Base-by-base conservation (phyloP, 1,284 basidiomycete species). In the Clitocybe nebularis region DNA sequence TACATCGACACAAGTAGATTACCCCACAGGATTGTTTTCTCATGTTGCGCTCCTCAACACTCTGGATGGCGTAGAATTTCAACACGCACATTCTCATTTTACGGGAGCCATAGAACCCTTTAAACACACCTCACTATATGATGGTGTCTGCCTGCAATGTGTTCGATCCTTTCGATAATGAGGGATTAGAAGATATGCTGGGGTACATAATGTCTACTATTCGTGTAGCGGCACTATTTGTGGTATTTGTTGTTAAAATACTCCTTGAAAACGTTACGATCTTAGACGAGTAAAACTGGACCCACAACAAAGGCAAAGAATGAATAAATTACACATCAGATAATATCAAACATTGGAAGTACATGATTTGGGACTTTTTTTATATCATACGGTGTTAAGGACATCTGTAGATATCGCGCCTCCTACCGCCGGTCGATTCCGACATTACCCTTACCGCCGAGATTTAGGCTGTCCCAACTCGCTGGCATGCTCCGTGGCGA, bases 31-130 rank as follows among this genome's bases (percentile, higher is more conserved):
- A n/a, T n/a, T n/a, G 10, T 21, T 13, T 14, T 21, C 5, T 16
- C 5, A 21, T 14, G 13, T 21, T 8, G 23, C 46, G 86, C 86
- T 89, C 85, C 75, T 73, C 73, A 72, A 89, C 87, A 90, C 87
- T 90, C 87, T 89, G 87, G 84, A 77, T 80, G 77, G 75, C 82
- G 85, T 81, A 58, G 45, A 39, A 48, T 54, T 57, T 50, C 58
- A 58, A 87, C 80, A 79, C 82, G 83, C 69, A 68, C 75, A 81
- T 81, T 77, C 85, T 89, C 84, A 90, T 90, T 90, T 89, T 87
- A 87, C 62, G 79, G 71, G 84, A 90, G 85, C 85, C 66, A 86
- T 52, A 86, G 48, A 39, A 50, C 72, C 35, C 39, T 50, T 43
- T 29, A 46, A 50, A 46, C 49, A 45, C 44, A 14, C 40, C 50